phyloP scores from a whole-genome alignment of 371 early-diverging fungal species.

The Lichtheimia corymbifera region DNA sequence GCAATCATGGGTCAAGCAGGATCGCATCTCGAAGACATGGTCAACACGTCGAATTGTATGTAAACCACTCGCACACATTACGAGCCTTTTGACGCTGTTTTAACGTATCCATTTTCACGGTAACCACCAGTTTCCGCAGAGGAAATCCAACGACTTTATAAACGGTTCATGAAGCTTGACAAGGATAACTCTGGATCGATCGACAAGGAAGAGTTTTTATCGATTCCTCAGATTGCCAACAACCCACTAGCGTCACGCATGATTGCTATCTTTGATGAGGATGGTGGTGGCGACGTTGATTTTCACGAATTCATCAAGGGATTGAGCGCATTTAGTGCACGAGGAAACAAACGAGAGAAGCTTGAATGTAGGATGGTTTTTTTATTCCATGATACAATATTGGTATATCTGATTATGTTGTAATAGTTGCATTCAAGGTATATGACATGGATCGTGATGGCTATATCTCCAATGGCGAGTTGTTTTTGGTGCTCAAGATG shows the following conservation, averaged over 20 bases:
- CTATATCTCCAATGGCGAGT: conserved; percentile 95
- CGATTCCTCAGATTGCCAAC: conserved; percentile 93
- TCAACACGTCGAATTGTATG: conserved; percentile 52
- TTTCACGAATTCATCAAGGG: conserved; percentile 97
- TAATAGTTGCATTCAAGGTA: conserved; percentile 94
- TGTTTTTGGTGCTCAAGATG: conserved; percentile 96
- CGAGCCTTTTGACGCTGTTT: neutral
- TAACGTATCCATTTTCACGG: neutral
- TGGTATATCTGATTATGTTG: neutral
- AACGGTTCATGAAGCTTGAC: conserved; percentile 95
- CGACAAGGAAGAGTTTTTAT: conserved; percentile 94
- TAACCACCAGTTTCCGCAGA: conserved; percentile 74
- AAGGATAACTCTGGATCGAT: conserved; percentile 94
- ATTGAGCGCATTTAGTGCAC: conserved; percentile 88
- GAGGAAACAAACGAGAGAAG: conserved; percentile 92
- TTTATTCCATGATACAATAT: conserved; percentile 3
- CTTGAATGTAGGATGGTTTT: conserved; percentile 72
- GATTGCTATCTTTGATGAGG: conserved; percentile 95
- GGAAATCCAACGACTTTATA: conserved; percentile 96
- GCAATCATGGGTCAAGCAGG: conserved; percentile 45
- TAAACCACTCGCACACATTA: neutral
- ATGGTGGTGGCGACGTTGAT: conserved; percentile 97
- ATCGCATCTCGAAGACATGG: conserved; percentile 56
- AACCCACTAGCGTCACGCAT: conserved; percentile 95
- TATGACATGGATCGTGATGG: conserved; percentile 99